Evolutionary conservation across 768 basidiomycete species (phyloP).

Genomic region (Porpolomopsis calyptriformis): DNA sequence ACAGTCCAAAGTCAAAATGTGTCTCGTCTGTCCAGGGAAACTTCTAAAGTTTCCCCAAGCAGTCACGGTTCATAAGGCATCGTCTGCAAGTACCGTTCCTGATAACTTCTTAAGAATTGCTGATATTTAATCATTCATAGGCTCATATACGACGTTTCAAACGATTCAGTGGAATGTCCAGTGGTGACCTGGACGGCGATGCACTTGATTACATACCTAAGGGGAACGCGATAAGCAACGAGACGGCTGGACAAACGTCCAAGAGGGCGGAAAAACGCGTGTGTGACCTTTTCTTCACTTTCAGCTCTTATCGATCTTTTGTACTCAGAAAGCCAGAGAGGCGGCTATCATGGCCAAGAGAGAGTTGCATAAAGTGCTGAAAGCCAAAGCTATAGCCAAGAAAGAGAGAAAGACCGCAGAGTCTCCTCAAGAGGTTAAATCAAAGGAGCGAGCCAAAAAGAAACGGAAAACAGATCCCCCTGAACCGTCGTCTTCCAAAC

Average conservation of each 20-base stretch:
- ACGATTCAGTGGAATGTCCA: conserved; percentile 36
- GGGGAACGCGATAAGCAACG: background rate
- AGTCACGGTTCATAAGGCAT: conserved; percentile 46
- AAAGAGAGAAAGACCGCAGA: conserved; percentile 11
- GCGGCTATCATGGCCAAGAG: conserved; percentile 37
- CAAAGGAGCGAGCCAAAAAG: conserved; percentile 7
- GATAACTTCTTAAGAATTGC: conserved; percentile 4
- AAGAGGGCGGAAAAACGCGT: conserved; percentile 60
- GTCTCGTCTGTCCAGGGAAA: conserved; percentile 65
- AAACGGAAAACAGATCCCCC: background rate
- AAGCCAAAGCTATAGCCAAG: conserved; percentile 32
- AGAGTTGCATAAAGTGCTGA: conserved; percentile 33
- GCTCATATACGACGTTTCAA: conserved; percentile 53
- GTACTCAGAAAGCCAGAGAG: conserved; percentile 36
- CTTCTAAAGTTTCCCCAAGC: conserved; percentile 50
- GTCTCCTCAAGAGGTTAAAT: conserved; percentile 3
- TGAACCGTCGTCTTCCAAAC: background rate
- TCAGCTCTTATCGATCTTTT: background rate
- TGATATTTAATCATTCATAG: conserved; percentile 33
- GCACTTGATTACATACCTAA: conserved; percentile 28
- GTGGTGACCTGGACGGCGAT: conserved; percentile 32
- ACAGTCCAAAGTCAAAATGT: conserved; percentile 45
- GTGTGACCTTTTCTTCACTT: conserved; percentile 9
- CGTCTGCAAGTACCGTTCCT: conserved; percentile 44
- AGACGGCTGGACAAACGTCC: conserved; percentile 24